These are phyloP conservation scores for Yamadazyma tumulicola DNA, from an alignment of 805 yeast genomes.

Conservation along the genomic window DNA sequence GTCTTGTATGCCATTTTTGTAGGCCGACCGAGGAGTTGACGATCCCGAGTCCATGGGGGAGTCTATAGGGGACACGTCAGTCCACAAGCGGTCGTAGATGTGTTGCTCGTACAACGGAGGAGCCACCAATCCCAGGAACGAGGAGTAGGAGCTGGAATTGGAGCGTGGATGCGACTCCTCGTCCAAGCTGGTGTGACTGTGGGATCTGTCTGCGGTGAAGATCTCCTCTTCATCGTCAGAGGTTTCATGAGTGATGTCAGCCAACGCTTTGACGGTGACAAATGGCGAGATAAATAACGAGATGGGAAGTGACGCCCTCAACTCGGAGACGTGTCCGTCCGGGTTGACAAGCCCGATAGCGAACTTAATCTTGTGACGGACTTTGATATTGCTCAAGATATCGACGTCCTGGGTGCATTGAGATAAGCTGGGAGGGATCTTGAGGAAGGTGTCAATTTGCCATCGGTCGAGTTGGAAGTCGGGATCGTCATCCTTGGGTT, in stretches of 20 bases:
- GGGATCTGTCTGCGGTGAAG: conserved; percentile 21
- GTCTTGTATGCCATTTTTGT: conserved; percentile 4
- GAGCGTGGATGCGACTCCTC: conserved; percentile 16
- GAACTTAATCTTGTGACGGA: conserved; percentile 85
- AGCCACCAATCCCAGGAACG: conserved; percentile 52
- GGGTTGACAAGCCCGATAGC: conserved; percentile 76
- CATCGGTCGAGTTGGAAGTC: conserved; percentile 54
- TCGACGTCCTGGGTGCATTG: conserved; percentile 86
- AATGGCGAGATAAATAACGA: conserved; percentile 75
- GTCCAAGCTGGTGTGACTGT: conserved; percentile 20
- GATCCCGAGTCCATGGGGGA: conserved; percentile 44
- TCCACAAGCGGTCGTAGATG: conserved; percentile 77
- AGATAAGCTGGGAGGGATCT: conserved; percentile 69
- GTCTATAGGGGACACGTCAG: conserved; percentile 53
- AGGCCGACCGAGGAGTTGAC: conserved; percentile 28
- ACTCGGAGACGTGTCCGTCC: conserved; percentile 89
- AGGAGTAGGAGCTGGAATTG: conserved; percentile 25
- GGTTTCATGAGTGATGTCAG: conserved; percentile 8
- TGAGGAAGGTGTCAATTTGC: conserved; percentile 62
- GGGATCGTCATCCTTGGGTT: conserved; percentile 41
- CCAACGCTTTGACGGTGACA: conserved; percentile 60
- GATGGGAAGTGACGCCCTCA: conserved; percentile 86
- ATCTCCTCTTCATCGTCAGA: conserved; percentile 27
- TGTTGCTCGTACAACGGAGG: conserved; percentile 86
- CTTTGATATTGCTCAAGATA: conserved; percentile 64